phyloP scores from a whole-genome alignment of 768 basidiomycete genomes.

The Rhodosporidiobolus sp. region DNA sequence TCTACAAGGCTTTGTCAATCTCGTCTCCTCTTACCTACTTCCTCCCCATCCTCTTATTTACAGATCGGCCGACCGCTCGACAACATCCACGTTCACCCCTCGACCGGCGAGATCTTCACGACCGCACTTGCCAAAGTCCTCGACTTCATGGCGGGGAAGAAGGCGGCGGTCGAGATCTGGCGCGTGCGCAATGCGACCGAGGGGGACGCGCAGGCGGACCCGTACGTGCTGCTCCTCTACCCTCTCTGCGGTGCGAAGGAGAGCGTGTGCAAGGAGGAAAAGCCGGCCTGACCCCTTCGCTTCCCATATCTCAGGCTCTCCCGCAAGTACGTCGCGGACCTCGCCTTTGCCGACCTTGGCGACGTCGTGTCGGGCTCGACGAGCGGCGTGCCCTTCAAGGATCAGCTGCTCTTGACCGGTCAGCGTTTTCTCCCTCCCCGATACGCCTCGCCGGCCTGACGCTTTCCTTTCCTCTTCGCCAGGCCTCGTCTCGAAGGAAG shows the following conservation, averaged over 20 bases:
- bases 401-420: slow-evolving; percentile 48
- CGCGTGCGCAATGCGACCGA: slow-evolving; percentile 57
- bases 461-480: not conserved
- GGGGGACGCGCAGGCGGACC: slow-evolving; percentile 55
- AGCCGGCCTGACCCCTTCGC: not conserved
- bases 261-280: not conserved
- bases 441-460: no score
- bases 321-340: slow-evolving; percentile 19
- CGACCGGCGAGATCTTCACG: slow-evolving; percentile 62
- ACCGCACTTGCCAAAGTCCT: slow-evolving; percentile 57
- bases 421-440: not conserved
- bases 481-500: slow-evolving; percentile 13
- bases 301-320: slow-evolving; percentile 27
- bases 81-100: slow-evolving; percentile 60
- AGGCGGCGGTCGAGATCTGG: slow-evolving; percentile 47
- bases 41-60: not conserved
- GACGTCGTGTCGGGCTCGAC: slow-evolving; percentile 59
- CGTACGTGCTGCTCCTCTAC: slow-evolving; percentile 55
- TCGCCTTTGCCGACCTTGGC: slow-evolving; percentile 71
- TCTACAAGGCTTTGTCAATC: slow-evolving; percentile 11
- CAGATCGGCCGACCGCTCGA: slow-evolving; percentile 54
- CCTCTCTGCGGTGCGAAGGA: not conserved
- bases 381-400: slow-evolving; percentile 57
- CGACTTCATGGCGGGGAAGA: slow-evolving; percentile 51
- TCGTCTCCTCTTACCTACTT: not conserved